phyloP scores from a whole-genome alignment of 805 yeast genomes.

The Zygotorulaspora danielsina region DNA sequence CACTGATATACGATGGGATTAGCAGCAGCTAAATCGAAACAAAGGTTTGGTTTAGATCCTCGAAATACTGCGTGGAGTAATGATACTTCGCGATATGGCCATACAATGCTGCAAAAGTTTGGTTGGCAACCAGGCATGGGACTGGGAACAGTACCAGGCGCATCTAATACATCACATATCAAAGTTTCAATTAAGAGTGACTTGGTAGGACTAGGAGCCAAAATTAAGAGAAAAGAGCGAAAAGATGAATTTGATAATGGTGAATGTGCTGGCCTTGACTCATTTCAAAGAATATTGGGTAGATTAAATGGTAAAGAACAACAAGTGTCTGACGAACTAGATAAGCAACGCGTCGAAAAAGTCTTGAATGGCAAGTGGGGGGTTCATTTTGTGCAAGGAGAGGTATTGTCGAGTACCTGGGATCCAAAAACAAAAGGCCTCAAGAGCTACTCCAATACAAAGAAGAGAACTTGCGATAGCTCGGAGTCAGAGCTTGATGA shows the following conservation, averaged over 20 bases:
- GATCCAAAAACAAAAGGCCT: conserved; percentile 51
- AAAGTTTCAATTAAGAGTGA: conserved; percentile 81
- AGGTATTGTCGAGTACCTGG: conserved; percentile 78
- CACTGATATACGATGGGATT: no score
- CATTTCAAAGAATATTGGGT: conserved; percentile 85
- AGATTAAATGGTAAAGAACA: conserved; percentile 83
- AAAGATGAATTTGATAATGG: conserved; percentile 72
- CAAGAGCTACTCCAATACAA: conserved; percentile 26
- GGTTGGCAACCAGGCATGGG: conserved; percentile 96
- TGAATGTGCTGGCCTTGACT: conserved; percentile 87
- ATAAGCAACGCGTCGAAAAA: conserved; percentile 60
- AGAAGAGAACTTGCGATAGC: conserved; percentile 21
- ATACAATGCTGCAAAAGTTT: conserved; percentile 67
- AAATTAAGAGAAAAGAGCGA: conserved; percentile 51
- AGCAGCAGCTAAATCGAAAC: conserved; percentile 75
- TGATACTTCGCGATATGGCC: conserved; percentile 80
- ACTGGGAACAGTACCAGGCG: conserved; percentile 53
- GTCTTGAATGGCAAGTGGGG: conserved; percentile 87
- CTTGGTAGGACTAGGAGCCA: conserved; percentile 86
- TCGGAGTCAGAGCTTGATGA: conserved; percentile 28
- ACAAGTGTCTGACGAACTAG: conserved; percentile 58
- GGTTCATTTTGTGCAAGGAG: conserved; percentile 81
- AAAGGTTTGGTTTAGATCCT: conserved; percentile 87
- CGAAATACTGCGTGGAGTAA: conserved; percentile 94
- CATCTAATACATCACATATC: conserved; percentile 68